A percentile compares a stretch with the other conserved stretches of the same genome.
Conservation (phyloP, 768 basidiomycete species). For the Russula sp. region DNA sequence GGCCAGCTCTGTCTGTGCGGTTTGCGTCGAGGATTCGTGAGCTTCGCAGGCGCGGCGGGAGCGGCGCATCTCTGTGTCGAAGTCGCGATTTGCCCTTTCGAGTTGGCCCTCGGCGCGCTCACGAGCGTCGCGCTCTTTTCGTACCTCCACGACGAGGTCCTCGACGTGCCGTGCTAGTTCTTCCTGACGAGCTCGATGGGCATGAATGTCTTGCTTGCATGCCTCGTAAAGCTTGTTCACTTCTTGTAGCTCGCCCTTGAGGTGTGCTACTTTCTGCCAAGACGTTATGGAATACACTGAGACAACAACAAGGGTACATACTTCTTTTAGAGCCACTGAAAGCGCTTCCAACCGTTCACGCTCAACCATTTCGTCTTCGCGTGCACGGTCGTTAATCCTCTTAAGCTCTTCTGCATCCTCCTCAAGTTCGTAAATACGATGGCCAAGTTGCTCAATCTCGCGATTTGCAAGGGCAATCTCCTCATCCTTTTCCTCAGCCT, state of each 20-base stretch:
- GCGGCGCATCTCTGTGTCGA: conserved; percentile 51
- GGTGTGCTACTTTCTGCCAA: conserved; percentile 55
- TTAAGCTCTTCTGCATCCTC: conserved; percentile 74
- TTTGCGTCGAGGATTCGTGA: conserved; percentile 61
- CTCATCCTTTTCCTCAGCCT: conserved; percentile 71
- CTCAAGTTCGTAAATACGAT: conserved; percentile 74
- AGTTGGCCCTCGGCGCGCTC: conserved; percentile 49
- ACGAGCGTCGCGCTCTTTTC: conserved; percentile 49
- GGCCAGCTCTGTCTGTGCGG: conserved; percentile 54
- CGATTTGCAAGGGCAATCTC: conserved; percentile 67
- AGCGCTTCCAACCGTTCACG: conserved; percentile 61
- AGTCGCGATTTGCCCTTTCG: conserved; percentile 50
- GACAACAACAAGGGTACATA: conserved; percentile 26
- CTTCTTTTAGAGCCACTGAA: conserved; percentile 74
- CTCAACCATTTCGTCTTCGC: conserved; percentile 71
- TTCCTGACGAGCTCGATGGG: conserved; percentile 65
- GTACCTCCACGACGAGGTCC: conserved; percentile 56
- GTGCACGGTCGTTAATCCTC: conserved; percentile 59
- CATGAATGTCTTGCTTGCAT: conserved; percentile 53
- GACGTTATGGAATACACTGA: background rate
- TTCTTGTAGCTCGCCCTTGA: conserved; percentile 63
- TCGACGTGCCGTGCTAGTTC: conserved; percentile 70
- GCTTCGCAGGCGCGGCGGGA: conserved; percentile 60
- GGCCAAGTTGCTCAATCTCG: conserved; percentile 74
- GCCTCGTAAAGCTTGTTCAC: conserved; percentile 58